Conservation (phyloP, 2,329 filamentous ascomycete species). For the Sporothrix humicola region DNA sequence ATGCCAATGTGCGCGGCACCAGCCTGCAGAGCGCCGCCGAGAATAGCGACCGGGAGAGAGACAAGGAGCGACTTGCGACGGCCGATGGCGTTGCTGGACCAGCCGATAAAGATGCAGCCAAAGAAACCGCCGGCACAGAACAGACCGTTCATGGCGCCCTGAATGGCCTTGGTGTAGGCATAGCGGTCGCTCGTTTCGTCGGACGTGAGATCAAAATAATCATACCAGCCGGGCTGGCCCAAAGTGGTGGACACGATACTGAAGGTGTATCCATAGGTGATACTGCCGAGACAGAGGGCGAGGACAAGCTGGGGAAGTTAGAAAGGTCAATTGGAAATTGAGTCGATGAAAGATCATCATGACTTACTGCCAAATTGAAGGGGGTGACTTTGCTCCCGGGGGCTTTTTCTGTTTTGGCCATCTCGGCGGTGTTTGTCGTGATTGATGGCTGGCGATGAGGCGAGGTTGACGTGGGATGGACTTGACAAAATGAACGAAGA, state of each 20-base stretch:
- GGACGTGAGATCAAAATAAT: constrained; percentile 30
- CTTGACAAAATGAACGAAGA: not conserved
- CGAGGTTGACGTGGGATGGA: not conserved
- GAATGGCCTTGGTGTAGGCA: constrained; percentile 29
- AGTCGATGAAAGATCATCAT: not conserved
- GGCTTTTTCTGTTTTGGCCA: constrained; percentile 11
- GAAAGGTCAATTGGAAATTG: not conserved
- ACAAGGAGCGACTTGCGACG: constrained; percentile 30
- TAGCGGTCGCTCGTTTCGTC: constrained; percentile 7
- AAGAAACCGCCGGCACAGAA: constrained; percentile 32
- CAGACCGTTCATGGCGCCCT: constrained; percentile 32
- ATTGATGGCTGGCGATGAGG: not conserved
- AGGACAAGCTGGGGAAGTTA: constrained; percentile 6
- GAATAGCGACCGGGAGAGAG: constrained; percentile 22
- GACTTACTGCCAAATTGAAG: constrained; percentile 24
- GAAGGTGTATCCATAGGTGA: constrained; percentile 31
- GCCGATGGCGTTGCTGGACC: constrained; percentile 28
- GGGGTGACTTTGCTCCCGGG: constrained; percentile 19
- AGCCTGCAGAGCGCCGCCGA: constrained; percentile 36
- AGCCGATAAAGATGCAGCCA: constrained; percentile 33
- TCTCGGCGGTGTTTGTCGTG: not conserved
- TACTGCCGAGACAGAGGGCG: constrained; percentile 20
- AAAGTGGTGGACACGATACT: constrained; percentile 31
- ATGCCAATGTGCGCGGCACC: constrained; percentile 37
- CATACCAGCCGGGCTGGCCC: constrained; percentile 29